These are phyloP conservation scores for Backusella mclennaniae DNA, from an alignment of 192 early-diverging fungal genomes.

Conservation along the genomic window DNA sequence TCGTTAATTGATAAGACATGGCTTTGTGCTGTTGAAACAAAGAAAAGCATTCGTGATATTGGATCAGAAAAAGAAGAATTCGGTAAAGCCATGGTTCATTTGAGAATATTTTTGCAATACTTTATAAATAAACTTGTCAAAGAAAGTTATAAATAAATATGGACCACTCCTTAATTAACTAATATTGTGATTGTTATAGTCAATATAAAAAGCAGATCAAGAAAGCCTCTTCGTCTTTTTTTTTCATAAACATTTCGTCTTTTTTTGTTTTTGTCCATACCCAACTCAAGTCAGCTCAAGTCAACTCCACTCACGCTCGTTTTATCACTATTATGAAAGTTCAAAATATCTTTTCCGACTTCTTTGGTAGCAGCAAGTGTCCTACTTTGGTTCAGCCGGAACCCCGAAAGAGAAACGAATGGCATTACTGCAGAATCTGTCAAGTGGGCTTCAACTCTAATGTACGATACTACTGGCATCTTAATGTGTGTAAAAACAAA, in stretches of 20 bases:
- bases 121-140: neutral
- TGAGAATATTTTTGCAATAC: neutral
- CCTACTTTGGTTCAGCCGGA: neutral
- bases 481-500: slow-evolving; percentile 5
- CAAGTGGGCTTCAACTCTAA: slow-evolving; percentile 2
- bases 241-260: neutral
- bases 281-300: neutral
- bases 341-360: neutral
- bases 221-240: neutral
- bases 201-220: neutral
- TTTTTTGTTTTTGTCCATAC: neutral
- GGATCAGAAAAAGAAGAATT: neutral
- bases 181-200: neutral
- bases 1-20: neutral
- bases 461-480: slow-evolving; percentile 11
- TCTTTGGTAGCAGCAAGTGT: neutral
- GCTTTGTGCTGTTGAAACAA: neutral
- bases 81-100: neutral
- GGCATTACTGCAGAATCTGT: slow-evolving; percentile 4
- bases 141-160: neutral
- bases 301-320: neutral
- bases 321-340: neutral
- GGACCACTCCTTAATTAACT: neutral
- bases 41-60: neutral
- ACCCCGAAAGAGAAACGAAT: neutral